A percentile compares a stretch with the other conserved stretches of the same genome.
Conservation (phyloP, 2,329 filamentous ascomycete genomes). For the Aspergillus sp. region DNA sequence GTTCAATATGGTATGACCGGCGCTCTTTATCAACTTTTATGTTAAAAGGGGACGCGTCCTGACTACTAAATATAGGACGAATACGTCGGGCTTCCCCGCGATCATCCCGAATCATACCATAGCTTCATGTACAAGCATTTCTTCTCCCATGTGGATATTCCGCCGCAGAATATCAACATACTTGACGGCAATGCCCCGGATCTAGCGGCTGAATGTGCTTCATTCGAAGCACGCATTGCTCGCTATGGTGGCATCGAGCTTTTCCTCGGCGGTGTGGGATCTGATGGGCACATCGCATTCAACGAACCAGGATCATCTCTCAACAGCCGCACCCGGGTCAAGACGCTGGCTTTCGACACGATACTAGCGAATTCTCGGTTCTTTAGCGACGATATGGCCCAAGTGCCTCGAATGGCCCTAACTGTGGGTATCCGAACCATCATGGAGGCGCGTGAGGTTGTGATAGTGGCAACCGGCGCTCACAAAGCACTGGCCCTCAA, state of each 20-base stretch:
- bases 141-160: constrained; percentile 81
- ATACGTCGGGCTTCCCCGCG: constrained; percentile 78
- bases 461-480: constrained; percentile 77
- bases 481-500: constrained; percentile 79
- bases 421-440: constrained; percentile 85
- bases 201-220: constrained; percentile 72
- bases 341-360: constrained; percentile 84
- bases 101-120: constrained; percentile 84
- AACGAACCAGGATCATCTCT: constrained; percentile 84
- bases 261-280: constrained; percentile 80
- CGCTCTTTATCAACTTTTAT: background rate
- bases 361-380: constrained; percentile 83
- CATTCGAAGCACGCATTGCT: constrained; percentile 77
- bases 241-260: constrained; percentile 76
- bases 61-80: constrained; percentile 61
- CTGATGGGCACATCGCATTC: constrained; percentile 87
- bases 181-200: constrained; percentile 77
- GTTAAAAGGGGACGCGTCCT: background rate
- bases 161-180: constrained; percentile 80
- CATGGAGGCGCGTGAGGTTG: constrained; percentile 75
- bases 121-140: constrained; percentile 93
- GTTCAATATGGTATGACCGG: constrained; percentile 74
- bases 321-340: constrained; percentile 75
- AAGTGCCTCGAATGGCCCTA: constrained; percentile 78
- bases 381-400: constrained; percentile 71